Percentiles rank a stretch among this genome's conserved stretches.
Conservation (phyloP, 768 basidiomycete species). For the Naganishia onofrii region DNA sequence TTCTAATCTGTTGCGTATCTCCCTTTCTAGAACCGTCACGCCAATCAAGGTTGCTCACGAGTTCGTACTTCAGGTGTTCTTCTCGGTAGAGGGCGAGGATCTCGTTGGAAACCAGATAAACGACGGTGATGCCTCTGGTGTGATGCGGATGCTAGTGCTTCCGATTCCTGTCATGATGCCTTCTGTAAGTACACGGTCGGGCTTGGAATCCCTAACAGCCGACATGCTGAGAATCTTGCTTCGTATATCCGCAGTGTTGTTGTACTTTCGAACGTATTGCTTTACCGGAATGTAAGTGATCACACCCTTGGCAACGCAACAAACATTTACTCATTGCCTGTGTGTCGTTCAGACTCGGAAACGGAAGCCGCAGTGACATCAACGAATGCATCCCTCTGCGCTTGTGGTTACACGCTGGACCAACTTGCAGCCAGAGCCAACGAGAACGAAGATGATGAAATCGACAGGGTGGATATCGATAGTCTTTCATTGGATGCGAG, state of each 20-base stretch:
- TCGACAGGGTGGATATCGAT: slow-evolving; percentile 31
- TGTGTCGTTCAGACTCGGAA: slow-evolving; percentile 28
- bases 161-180: slow-evolving; percentile 41
- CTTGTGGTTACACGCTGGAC: slow-evolving; percentile 33
- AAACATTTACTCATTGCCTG: not conserved
- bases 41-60: slow-evolving; percentile 38
- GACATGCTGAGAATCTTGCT: not conserved
- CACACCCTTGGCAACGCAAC: not conserved
- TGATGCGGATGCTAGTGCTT: slow-evolving; percentile 45
- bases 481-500: slow-evolving; percentile 23
- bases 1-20: not conserved
- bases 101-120: slow-evolving; percentile 35
- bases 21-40: slow-evolving; percentile 35
- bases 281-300: slow-evolving; percentile 30
- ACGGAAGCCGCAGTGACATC: not conserved
- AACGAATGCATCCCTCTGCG: slow-evolving; percentile 13
- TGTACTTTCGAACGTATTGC: slow-evolving; percentile 31
- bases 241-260: slow-evolving; percentile 19
- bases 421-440: slow-evolving; percentile 22
- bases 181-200: slow-evolving; percentile 36
- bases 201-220: too few species aligned
- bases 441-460: slow-evolving; percentile 29
- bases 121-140: slow-evolving; percentile 40
- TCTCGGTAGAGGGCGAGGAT: slow-evolving; percentile 40
- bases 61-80: slow-evolving; percentile 41